Evolutionary conservation across 139 green algal genomes (phyloP).

Genomic region (Micromonas pusilla): DNA sequence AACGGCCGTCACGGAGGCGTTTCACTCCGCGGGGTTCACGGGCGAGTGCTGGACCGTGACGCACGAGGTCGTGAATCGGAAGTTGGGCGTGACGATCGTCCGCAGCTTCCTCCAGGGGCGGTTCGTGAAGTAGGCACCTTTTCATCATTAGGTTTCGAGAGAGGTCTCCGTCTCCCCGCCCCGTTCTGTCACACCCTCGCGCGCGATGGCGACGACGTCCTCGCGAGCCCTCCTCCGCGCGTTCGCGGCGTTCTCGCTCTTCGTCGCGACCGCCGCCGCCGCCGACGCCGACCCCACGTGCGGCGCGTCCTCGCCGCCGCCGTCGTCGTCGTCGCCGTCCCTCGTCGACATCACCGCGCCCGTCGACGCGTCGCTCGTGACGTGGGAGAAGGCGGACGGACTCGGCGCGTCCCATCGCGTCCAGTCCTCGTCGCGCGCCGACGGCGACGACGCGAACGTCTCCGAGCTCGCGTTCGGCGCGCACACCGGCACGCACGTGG

Average conservation of each 20-base stretch:
- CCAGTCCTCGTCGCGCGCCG: neutral
- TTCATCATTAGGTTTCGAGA: neutral
- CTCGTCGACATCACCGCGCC: neutral
- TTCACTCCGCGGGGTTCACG: neutral
- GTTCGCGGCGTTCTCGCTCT: no score
- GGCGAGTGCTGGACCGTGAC: neutral
- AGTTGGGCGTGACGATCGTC: neutral
- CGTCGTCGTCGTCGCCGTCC: no score
- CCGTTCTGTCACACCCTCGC: no score
- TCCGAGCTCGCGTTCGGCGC: neutral
- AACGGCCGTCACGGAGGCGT: neutral
- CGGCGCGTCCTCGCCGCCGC: neutral
- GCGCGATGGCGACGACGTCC: no score
- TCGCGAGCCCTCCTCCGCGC: no score
- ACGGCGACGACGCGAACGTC: neutral
- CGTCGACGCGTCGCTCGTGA: neutral
- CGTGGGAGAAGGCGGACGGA: neutral
- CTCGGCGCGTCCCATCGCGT: neutral
- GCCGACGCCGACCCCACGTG: no score
- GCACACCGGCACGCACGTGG: neutral
- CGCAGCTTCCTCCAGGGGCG: conserved; percentile 11
- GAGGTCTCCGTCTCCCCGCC: no score
- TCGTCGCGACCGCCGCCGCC: no score
- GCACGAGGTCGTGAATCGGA: conserved; percentile 16
- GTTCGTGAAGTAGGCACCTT: neutral